Percentiles rank a stretch among this genome's conserved stretches.
These are phyloP conservation scores for Sclerotinia borealis DNA, from an alignment of 2,329 filamentous ascomycete genomes.

Conservation along the genomic window DNA sequence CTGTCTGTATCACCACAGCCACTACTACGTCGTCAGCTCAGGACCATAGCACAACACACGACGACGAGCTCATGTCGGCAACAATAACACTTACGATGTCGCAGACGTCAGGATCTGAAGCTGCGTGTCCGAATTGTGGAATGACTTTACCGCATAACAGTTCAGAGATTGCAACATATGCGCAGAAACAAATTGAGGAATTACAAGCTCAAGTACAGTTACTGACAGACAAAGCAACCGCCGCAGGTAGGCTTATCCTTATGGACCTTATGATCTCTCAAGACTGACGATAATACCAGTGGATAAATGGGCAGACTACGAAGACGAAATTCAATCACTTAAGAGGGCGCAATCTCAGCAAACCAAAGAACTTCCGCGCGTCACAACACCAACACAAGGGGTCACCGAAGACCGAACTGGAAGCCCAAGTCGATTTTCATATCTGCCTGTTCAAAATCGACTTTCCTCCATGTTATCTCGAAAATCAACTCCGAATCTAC, in stretches of 20 bases:
- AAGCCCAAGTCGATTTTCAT: constrained; percentile 25
- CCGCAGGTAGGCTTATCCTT: constrained; percentile 42
- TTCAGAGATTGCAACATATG: constrained; percentile 29
- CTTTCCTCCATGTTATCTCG: constrained; percentile 43
- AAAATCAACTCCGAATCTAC: constrained; percentile 41
- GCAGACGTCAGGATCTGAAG: constrained; percentile 13
- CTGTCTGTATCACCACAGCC: neutral
- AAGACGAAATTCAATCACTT: constrained; percentile 64
- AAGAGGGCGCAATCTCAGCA: constrained; percentile 36
- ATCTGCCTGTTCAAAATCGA: constrained; percentile 29
- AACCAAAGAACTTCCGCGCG: neutral
- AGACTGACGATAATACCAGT: constrained; percentile 34
- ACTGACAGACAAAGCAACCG: constrained; percentile 65
- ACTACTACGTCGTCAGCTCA: constrained; percentile 14
- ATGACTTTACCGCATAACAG: constrained; percentile 22
- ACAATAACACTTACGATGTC: constrained; percentile 31
- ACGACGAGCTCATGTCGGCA: constrained; percentile 25
- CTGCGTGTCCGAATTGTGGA: constrained; percentile 32
- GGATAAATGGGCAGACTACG: constrained; percentile 69
- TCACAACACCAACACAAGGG: constrained; percentile 12
- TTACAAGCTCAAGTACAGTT: constrained; percentile 64
- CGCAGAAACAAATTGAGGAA: constrained; percentile 58
- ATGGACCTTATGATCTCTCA: neutral
- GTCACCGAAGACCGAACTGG: constrained; percentile 32
- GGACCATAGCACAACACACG: constrained; percentile 16